Percentiles rank a stretch among this genome's conserved stretches.
phyloP scores from a whole-genome alignment of 2,329 filamentous ascomycete species.

The Furcasterigmium sp. region DNA sequence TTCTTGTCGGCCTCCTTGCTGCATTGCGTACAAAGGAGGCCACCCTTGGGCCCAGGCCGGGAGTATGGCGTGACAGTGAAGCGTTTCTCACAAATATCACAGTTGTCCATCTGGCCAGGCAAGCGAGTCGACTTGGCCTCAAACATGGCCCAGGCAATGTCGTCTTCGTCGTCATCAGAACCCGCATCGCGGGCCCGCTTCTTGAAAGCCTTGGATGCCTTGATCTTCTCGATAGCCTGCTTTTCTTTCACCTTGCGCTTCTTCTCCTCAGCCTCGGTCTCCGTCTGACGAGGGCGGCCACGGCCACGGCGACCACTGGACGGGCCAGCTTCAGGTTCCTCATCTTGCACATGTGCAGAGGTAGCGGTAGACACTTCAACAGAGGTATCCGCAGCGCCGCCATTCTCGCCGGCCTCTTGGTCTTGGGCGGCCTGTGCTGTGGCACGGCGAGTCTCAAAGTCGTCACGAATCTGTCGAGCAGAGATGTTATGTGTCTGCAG shows the following conservation, averaged over 20 bases:
- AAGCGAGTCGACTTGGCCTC: slow-evolving; percentile 44
- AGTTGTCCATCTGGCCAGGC: slow-evolving; percentile 87
- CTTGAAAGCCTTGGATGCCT: slow-evolving; percentile 53
- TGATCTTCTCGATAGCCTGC: slow-evolving; percentile 56
- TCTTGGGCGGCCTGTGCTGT: slow-evolving; percentile 6
- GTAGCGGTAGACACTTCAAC: no score
- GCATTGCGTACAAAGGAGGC: slow-evolving; percentile 78
- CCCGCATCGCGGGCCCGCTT: slow-evolving; percentile 39
- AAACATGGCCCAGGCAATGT: slow-evolving; percentile 43
- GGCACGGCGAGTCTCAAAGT: neutral
- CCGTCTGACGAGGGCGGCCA: slow-evolving; percentile 15
- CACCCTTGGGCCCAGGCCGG: slow-evolving; percentile 74
- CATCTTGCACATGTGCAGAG: neutral
- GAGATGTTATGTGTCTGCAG: slow-evolving; percentile 11
- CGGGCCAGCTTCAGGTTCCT: slow-evolving; percentile 13
- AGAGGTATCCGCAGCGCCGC: slow-evolving; percentile 8
- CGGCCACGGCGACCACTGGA: slow-evolving; percentile 9
- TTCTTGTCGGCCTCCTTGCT: slow-evolving; percentile 69
- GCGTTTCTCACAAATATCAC: slow-evolving; percentile 76
- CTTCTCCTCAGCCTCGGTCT: slow-evolving; percentile 13
- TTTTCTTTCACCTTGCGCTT: slow-evolving; percentile 42
- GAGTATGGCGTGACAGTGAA: slow-evolving; percentile 93
- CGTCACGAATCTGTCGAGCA: neutral
- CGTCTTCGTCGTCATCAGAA: slow-evolving; percentile 44
- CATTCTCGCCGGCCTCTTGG: slow-evolving; percentile 12